These are phyloP conservation scores for Moesziomyces sp. DNA, from an alignment of 1,284 basidiomycete genomes.

Conservation along the genomic window DNA sequence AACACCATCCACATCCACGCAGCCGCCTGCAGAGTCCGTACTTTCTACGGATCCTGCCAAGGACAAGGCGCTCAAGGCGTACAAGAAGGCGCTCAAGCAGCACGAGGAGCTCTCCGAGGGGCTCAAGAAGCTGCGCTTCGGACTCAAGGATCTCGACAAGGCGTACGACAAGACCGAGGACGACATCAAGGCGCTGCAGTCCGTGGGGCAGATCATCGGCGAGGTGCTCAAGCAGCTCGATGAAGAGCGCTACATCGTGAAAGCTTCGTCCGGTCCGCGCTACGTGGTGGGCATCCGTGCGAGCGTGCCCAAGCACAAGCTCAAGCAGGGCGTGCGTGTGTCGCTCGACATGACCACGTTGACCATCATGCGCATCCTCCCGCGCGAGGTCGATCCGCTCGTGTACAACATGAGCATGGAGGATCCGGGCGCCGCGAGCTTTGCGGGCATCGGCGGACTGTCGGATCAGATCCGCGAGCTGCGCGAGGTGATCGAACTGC, in stretches of 20 bases:
- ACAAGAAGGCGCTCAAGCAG: conserved; percentile 62
- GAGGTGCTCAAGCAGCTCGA: conserved; percentile 99
- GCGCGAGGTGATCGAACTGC: conserved; percentile 96
- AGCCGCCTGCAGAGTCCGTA: conserved; percentile 36
- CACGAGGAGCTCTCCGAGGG: conserved; percentile 71
- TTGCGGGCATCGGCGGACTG: conserved; percentile 96
- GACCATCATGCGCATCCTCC: conserved; percentile 94
- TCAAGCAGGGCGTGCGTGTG: conserved; percentile 93
- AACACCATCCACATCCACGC: conserved; percentile 41
- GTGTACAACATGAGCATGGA: conserved; percentile 99
- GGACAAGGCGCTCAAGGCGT: conserved; percentile 64
- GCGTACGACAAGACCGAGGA: conserved; percentile 97
- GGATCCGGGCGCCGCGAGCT: conserved; percentile 92
- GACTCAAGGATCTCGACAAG: conserved; percentile 81
- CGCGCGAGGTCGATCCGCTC: conserved; percentile 95
- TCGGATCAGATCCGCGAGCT: conserved; percentile 96
- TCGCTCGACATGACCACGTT: conserved; percentile 99
- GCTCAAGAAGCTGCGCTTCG: conserved; percentile 63
- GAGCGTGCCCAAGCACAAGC: conserved; percentile 87
- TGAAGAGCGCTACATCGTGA: conserved; percentile 98
- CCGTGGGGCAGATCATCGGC: conserved; percentile 98
- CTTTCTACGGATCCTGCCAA: conserved; percentile 51
- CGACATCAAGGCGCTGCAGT: conserved; percentile 98
- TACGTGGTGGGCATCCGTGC: conserved; percentile 99
- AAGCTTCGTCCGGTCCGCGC: conserved; percentile 96